Conservation (phyloP, 2,329 filamentous ascomycete species). For the Claviceps sorghi region DNA sequence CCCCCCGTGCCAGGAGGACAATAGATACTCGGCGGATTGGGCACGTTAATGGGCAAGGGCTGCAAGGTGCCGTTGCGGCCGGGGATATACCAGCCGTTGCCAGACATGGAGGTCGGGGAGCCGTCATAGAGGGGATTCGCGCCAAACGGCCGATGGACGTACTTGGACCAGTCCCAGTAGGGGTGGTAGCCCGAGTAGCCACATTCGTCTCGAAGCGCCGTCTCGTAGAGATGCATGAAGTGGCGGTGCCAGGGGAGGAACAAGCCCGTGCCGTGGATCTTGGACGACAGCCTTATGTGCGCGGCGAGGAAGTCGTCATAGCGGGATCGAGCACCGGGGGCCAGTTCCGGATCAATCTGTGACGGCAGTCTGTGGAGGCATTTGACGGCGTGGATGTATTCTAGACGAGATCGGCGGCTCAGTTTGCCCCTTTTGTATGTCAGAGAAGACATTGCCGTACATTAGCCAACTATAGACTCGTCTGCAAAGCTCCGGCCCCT, state of each 20-base stretch:
- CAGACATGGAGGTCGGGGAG: background rate
- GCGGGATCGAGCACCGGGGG: constrained; percentile 4
- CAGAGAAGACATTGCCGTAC: too few relatives aligned
- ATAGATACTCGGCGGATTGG: background rate
- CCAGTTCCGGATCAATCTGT: background rate
- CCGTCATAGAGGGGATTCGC: constrained; percentile 4
- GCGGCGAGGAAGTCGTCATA: constrained; percentile 4
- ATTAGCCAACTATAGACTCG: too few relatives aligned
- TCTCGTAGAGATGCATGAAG: constrained; percentile 23
- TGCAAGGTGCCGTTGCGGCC: background rate
- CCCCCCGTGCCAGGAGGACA: constrained; percentile 3
- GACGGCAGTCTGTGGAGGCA: constrained; percentile 5
- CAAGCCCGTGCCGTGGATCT: background rate
- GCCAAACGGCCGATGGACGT: background rate
- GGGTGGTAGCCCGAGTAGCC: constrained; percentile 17
- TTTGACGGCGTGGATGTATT: constrained; percentile 3
- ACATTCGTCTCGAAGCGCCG: constrained; percentile 26
- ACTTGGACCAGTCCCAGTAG: constrained; percentile 4
- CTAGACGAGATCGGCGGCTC: background rate
- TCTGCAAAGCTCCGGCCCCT: too few relatives aligned
- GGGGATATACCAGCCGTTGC: background rate
- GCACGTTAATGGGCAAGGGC: background rate
- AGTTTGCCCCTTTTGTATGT: background rate
- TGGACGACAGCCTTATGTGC: background rate
- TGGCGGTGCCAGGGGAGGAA: constrained; percentile 25